Evolutionary conservation across 2,329 filamentous ascomycete genomes (phyloP).

Genomic region (Aspergillus bombycis): DNA sequence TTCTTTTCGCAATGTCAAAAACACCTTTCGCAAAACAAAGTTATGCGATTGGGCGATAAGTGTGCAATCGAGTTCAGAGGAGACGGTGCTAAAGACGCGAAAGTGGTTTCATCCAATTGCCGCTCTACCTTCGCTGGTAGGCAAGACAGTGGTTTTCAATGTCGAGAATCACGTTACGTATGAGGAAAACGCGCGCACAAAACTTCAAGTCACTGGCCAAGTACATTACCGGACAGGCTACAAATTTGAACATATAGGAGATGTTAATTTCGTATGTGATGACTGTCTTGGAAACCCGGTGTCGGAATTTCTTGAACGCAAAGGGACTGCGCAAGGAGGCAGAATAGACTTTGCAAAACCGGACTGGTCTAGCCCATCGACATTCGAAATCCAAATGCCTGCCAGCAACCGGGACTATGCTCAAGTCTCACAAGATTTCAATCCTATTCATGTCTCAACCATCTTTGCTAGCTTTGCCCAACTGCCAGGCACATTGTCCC

Average conservation of each 20-base stretch:
- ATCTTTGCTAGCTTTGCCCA: conserved; percentile 95
- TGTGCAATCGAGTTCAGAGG: conserved; percentile 13
- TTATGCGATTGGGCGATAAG: conserved; percentile 12
- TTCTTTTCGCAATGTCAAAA: not conserved
- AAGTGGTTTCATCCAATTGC: conserved; percentile 16
- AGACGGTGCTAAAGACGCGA: conserved; percentile 14
- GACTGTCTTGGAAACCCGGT: conserved; percentile 21
- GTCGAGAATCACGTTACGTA: conserved; percentile 14
- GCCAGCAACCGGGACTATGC: conserved; percentile 95
- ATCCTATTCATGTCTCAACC: conserved; percentile 94
- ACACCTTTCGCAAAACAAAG: conserved; percentile 11
- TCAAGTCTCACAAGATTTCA: conserved; percentile 92
- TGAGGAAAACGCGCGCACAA: not conserved
- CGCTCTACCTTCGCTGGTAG: conserved; percentile 10
- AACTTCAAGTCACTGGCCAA: conserved; percentile 15
- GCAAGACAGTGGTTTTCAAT: conserved; percentile 14
- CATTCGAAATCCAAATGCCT: conserved; percentile 78
- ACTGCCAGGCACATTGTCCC: conserved; percentile 90
- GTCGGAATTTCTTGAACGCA: conserved; percentile 21
- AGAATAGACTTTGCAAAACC: conserved; percentile 8
- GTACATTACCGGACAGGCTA: conserved; percentile 6
- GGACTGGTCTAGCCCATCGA: conserved; percentile 15
- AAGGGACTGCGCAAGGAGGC: conserved; percentile 3
- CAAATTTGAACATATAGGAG: conserved; percentile 5
- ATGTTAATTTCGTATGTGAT: conserved; percentile 12